phyloP scores from a whole-genome alignment of 225 moss, liverwort and hornwort species.

The Thuidium tamariscinum region DNA sequence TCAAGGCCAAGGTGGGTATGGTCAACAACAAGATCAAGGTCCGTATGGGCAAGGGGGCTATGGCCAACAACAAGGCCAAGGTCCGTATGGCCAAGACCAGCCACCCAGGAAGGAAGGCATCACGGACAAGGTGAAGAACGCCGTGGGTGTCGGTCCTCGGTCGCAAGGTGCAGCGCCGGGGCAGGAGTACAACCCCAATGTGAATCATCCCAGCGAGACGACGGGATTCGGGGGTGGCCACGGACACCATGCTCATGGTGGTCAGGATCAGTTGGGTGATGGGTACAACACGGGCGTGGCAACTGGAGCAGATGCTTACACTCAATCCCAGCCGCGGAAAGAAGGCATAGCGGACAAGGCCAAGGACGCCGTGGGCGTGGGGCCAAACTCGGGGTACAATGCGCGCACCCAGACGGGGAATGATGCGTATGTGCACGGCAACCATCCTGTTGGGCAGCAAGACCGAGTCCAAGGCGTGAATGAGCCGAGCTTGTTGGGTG shows the following conservation, averaged over 20 bases:
- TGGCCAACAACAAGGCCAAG: background rate
- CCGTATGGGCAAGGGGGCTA: background rate
- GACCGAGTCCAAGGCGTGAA: constrained; percentile 2
- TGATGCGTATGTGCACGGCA: constrained; percentile 4
- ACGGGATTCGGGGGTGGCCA: background rate
- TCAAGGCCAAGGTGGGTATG: background rate
- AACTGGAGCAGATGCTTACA: background rate
- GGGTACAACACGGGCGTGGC: background rate
- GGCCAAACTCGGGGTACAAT: background rate
- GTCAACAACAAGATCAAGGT: background rate
- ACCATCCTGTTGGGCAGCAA: background rate
- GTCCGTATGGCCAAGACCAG: background rate
- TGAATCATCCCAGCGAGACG: background rate
- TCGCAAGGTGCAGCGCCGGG: background rate
- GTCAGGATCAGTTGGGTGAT: background rate
- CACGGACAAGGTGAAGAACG: background rate
- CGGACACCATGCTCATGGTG: background rate
- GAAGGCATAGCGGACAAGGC: background rate
- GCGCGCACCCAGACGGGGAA: background rate
- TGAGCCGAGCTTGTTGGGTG: background rate
- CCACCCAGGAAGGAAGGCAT: background rate
- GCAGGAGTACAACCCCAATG: background rate
- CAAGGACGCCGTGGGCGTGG: background rate
- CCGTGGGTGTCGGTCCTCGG: background rate
- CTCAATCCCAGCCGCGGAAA: background rate